These are phyloP conservation scores for Simmondsia chinensis DNA, from an alignment of 148 eudicot species.

Conservation along the genomic window DNA sequence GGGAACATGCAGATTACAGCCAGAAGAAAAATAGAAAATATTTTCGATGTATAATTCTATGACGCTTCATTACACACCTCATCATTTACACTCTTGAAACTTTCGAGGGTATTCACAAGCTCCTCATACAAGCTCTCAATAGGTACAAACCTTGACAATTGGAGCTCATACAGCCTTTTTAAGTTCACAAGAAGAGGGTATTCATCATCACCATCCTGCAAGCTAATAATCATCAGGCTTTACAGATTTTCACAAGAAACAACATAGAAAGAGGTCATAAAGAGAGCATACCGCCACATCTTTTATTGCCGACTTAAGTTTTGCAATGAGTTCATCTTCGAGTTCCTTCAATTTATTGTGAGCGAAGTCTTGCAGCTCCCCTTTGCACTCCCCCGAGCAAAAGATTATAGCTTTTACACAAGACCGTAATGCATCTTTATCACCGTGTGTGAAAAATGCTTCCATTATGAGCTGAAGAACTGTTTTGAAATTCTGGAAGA, in stretches of 20 bases:
- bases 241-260: background rate
- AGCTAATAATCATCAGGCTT: slow-evolving; percentile 7
- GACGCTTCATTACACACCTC: slow-evolving; percentile 46
- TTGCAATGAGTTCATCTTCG: slow-evolving; percentile 65
- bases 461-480: slow-evolving; percentile 74
- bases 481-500: slow-evolving; percentile 59
- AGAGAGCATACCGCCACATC: slow-evolving; percentile 57
- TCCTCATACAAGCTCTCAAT: slow-evolving; percentile 61
- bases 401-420: slow-evolving; percentile 72
- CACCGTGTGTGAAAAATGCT: slow-evolving; percentile 85
- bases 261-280: background rate
- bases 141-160: slow-evolving; percentile 54
- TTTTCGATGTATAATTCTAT: background rate
- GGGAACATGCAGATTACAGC: slow-evolving; percentile 5
- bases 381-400: slow-evolving; percentile 62
- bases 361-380: slow-evolving; percentile 88
- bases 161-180: slow-evolving; percentile 94
- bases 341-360: slow-evolving; percentile 68
- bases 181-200: slow-evolving; percentile 80
- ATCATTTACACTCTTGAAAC: slow-evolving; percentile 60
- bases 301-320: slow-evolving; percentile 68
- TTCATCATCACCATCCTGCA: slow-evolving; percentile 84
- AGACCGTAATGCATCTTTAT: slow-evolving; percentile 79
- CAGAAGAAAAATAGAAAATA: slow-evolving; percentile 2
- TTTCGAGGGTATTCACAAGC: slow-evolving; percentile 43